These are phyloP conservation scores for Aspergillus sp. DNA, from an alignment of 2,329 filamentous ascomycete species.

Conservation along the genomic window DNA sequence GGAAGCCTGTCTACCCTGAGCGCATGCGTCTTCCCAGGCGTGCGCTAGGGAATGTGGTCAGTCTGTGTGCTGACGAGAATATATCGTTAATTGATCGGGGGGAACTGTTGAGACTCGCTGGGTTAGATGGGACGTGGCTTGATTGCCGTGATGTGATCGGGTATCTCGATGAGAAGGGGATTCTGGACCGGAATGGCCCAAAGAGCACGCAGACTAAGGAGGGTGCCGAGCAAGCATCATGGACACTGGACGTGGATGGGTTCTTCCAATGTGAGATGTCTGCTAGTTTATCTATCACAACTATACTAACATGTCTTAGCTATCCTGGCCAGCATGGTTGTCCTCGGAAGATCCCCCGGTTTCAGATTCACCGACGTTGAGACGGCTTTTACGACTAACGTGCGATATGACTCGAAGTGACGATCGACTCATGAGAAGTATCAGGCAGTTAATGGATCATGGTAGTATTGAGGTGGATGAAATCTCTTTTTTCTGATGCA, in stretches of 20 bases:
- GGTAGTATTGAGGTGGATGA: no score
- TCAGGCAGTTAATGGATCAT: no score
- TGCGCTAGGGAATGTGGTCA: slow-evolving; percentile 13
- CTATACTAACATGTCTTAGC: background rate
- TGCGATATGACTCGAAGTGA: background rate
- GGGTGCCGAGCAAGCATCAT: background rate
- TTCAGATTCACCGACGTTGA: slow-evolving; percentile 14
- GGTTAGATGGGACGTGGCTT: slow-evolving; percentile 22
- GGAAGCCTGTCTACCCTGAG: slow-evolving; percentile 32
- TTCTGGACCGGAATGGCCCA: background rate
- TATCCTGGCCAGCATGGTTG: slow-evolving; percentile 14
- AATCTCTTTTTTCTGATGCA: no score
- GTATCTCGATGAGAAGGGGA: slow-evolving; percentile 15
- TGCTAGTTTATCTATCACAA: background rate
- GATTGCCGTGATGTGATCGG: slow-evolving; percentile 23
- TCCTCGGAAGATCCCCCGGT: slow-evolving; percentile 14
- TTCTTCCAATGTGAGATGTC: slow-evolving; percentile 10
- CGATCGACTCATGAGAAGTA: no score
- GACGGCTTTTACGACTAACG: background rate
- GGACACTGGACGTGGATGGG: slow-evolving; percentile 2
- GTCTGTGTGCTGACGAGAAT: background rate
- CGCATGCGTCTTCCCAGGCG: slow-evolving; percentile 25
- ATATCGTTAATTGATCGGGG: background rate
- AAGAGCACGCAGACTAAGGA: no score
- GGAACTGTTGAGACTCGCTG: slow-evolving; percentile 12